phyloP scores from a whole-genome alignment of 2,329 filamentous ascomycete genomes.

The Corynespora cassiicola region DNA sequence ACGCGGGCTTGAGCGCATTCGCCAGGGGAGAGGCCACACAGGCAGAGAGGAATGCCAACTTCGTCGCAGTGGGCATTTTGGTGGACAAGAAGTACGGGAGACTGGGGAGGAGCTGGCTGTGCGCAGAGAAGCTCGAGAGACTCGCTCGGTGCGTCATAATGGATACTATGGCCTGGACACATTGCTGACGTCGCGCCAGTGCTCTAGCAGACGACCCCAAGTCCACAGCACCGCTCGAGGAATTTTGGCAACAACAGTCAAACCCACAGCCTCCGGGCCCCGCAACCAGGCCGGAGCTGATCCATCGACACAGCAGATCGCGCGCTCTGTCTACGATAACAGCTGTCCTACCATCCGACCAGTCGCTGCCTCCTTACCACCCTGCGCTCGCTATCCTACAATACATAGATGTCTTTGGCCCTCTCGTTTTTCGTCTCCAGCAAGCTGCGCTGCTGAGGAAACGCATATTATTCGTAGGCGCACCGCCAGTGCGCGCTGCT shows the following conservation, averaged over 20 bases:
- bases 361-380: conserved; percentile 78
- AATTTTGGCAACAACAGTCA: conserved; percentile 76
- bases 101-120: conserved; percentile 86
- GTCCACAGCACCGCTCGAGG: conserved; percentile 69
- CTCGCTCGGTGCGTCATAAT: conserved; percentile 69
- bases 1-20: conserved; percentile 91
- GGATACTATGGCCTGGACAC: background rate
- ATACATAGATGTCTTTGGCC: conserved; percentile 84
- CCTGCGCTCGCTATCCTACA: conserved; percentile 82
- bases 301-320: conserved; percentile 35
- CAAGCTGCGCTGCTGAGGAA: conserved; percentile 85
- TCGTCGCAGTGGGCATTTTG: conserved; percentile 89
- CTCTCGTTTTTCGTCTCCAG: conserved; percentile 89
- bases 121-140: conserved; percentile 76
- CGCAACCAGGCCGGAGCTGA: no score
- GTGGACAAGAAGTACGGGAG: conserved; percentile 86
- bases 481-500: conserved; percentile 81
- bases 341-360: conserved; percentile 64
- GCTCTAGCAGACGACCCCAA: conserved; percentile 69
- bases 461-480: conserved; percentile 84
- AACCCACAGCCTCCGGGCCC: conserved; percentile 9
- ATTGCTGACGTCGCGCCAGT: background rate
- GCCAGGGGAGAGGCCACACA: conserved; percentile 82
- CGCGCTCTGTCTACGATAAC: conserved; percentile 59
- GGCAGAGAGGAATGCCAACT: conserved; percentile 82